Evolutionary conservation across 331 rosid species (phyloP), one percentile per base, ranked within the genome.

Genomic region (Quercus phellos): DNA sequence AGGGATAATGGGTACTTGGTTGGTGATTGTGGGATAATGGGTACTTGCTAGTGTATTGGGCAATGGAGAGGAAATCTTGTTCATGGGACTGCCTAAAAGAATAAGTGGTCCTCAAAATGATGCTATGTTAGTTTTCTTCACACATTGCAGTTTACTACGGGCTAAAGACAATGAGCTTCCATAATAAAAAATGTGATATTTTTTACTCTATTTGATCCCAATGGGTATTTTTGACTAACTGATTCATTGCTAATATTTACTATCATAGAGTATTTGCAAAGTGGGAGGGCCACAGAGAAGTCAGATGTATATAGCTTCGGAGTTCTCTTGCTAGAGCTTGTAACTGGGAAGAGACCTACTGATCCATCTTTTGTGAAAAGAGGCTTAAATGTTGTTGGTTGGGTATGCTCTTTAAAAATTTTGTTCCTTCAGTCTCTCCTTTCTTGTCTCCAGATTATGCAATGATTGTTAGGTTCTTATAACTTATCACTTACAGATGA

Each of bases 291-390:
- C 56, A 95, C 97, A 0, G 90, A 88, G 87, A 93, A 93, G 88
- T 89, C 99, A 2, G 98, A 95, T 81, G 99, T 95, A 12, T 95
- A 95, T 78, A 91, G 99, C 83, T 95, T 93, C 26, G 98, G 99
- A 74, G 98, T 95, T 32, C 85, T 95, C n/a, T 77, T 95, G 85
- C 91, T 95, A 4, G 99, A 95, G 91, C 96, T 95, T 55, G 93
- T 93, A 51, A 95, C 99, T 4, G 99, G 99, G 59, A 95, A 95
- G 90, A 95, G 99, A 76, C 99, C 99, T 3, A 91, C 98, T 4
- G 99, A 95, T 89, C 88, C 98, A 13, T 80, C 92, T 58, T 95
- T 95, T 78, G 94, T 87, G 4, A 89, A 87, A 84, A 81, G 90
- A 81, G 99, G 99, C 71, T 84, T 93, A 74, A 95, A 90, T 76